phyloP scores from a whole-genome alignment of 768 basidiomycete species.

The Mycena haematopus region DNA sequence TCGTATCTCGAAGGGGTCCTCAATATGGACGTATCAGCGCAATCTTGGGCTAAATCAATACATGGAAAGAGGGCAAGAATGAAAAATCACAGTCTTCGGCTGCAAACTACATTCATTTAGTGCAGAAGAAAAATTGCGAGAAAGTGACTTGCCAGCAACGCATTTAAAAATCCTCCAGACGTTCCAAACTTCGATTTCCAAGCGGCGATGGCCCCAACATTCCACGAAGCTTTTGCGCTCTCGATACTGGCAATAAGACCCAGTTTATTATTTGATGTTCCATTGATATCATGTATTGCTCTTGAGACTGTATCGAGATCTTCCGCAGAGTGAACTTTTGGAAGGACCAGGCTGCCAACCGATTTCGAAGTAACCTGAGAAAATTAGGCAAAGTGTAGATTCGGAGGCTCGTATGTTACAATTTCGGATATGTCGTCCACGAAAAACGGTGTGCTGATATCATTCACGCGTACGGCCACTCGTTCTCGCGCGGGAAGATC shows the following conservation, averaged over 20 bases:
- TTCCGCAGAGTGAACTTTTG: conserved; percentile 77
- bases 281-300: conserved; percentile 44
- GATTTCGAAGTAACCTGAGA: conserved; percentile 50
- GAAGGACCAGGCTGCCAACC: conserved; percentile 77
- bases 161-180: conserved; percentile 61
- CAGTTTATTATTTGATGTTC: conserved; percentile 42
- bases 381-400: neutral
- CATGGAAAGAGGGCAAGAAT: conserved; percentile 4
- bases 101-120: conserved; percentile 68
- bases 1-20: conserved; percentile 79
- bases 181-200: conserved; percentile 64
- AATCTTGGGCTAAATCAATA: conserved; percentile 59
- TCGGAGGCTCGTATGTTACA: conserved; percentile 41
- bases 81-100: conserved; percentile 84
- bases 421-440: conserved; percentile 65
- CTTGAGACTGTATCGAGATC: conserved; percentile 71
- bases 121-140: neutral
- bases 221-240: conserved; percentile 75
- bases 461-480: conserved; percentile 78
- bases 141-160: conserved; percentile 63
- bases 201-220: conserved; percentile 70
- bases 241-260: conserved; percentile 84
- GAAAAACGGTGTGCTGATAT: conserved; percentile 69
- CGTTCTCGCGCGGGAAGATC: conserved; percentile 52
- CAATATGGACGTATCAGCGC: conserved; percentile 85